Conservation (phyloP, 208 protist genomes). For the Crithidia expoeki region DNA sequence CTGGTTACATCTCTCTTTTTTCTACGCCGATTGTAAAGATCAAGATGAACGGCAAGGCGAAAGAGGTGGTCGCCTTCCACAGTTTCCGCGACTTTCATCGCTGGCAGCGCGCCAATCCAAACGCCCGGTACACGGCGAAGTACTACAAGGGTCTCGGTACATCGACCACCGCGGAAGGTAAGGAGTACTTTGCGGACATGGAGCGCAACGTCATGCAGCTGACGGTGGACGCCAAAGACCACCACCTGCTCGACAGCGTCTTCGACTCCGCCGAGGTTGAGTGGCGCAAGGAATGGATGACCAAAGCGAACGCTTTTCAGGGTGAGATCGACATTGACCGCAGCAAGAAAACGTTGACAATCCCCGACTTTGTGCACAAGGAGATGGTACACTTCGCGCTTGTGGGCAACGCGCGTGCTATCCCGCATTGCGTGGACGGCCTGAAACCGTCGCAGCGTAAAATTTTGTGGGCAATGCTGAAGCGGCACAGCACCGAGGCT, state of each 20-base stretch:
- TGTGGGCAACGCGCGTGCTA: slow-evolving; percentile 86
- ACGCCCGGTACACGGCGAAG: slow-evolving; percentile 90
- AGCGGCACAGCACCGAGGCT: slow-evolving; percentile 91
- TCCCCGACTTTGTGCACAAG: slow-evolving; percentile 98
- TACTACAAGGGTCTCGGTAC: slow-evolving; percentile 99
- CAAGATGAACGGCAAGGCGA: slow-evolving; percentile 67
- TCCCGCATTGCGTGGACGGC: slow-evolving; percentile 97
- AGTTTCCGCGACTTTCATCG: slow-evolving; percentile 98
- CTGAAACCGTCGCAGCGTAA: slow-evolving; percentile 99
- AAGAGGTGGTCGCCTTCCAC: slow-evolving; percentile 95
- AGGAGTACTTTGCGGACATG: slow-evolving; percentile 99
- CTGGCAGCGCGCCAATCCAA: slow-evolving; percentile 91
- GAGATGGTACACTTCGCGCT: slow-evolving; percentile 99
- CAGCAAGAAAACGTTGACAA: slow-evolving; percentile 80
- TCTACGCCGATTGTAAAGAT: slow-evolving; percentile 99
- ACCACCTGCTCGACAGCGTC: slow-evolving; percentile 97
- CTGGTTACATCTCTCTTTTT: slow-evolving; percentile 95
- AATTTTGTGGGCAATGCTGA: slow-evolving; percentile 97
- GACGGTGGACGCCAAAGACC: slow-evolving; percentile 80
- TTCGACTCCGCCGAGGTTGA: slow-evolving; percentile 98
- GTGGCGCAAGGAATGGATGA: slow-evolving; percentile 99
- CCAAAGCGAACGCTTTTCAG: slow-evolving; percentile 88
- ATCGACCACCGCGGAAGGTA: slow-evolving; percentile 96
- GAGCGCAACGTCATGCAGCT: slow-evolving; percentile 94
- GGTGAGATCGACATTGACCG: slow-evolving; percentile 91